These are phyloP conservation scores for Monilinia aucupariae DNA, from an alignment of 2,329 filamentous ascomycete genomes.

Conservation along the genomic window DNA sequence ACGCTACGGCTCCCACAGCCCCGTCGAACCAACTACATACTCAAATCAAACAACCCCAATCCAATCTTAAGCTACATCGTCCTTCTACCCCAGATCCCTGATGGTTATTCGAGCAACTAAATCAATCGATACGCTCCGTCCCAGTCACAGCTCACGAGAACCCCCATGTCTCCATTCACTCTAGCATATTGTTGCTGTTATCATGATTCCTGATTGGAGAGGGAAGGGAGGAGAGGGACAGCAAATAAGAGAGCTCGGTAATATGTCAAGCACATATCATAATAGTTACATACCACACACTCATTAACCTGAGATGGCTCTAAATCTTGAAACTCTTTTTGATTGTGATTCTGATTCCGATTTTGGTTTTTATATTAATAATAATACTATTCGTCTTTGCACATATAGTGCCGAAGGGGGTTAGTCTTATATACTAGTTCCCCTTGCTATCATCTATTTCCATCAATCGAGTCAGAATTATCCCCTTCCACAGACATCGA, in stretches of 20 bases:
- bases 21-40: too few relatives aligned
- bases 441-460: background rate
- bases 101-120: background rate
- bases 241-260: background rate
- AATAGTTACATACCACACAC: background rate
- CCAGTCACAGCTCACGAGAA: background rate
- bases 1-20: background rate
- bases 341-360: background rate
- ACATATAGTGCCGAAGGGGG: background rate
- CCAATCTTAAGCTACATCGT: background rate
- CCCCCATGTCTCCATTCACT: too few relatives aligned
- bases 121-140: slow-evolving; percentile 4
- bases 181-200: too few relatives aligned
- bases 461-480: background rate
- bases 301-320: background rate
- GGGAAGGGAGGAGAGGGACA: too few relatives aligned
- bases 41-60: background rate
- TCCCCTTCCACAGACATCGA: background rate
- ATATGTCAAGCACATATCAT: too few relatives aligned
- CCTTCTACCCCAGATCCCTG: slow-evolving; percentile 3
- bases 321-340: slow-evolving; percentile 2
- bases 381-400: too few relatives aligned
- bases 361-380: too few relatives aligned
- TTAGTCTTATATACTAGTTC: slow-evolving; percentile 3
- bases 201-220: too few relatives aligned